These are phyloP conservation scores for Hypoxylon sp. DNA, from an alignment of 2,329 filamentous ascomycete species.

Conservation along the genomic window DNA sequence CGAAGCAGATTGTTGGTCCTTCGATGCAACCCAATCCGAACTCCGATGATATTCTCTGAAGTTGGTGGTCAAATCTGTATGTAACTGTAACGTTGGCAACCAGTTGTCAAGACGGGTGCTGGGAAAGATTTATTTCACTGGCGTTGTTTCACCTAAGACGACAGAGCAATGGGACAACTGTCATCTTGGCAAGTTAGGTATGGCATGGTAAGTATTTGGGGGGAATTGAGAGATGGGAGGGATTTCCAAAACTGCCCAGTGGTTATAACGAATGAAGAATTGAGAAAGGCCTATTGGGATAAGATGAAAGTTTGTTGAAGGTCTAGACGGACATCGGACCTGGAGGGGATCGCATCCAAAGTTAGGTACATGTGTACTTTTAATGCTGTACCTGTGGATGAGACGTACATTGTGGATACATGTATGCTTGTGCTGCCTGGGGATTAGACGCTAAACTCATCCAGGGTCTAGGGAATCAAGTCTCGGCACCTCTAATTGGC, in stretches of 20 bases:
- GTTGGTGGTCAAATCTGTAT: conserved; percentile 11
- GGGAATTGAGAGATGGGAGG: background rate
- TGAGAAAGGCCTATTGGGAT: background rate
- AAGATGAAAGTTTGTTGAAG: conserved; percentile 5
- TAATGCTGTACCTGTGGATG: conserved; percentile 19
- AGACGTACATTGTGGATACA: background rate
- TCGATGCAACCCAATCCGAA: conserved; percentile 23
- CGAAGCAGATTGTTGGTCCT: conserved; percentile 9
- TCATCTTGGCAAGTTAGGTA: background rate
- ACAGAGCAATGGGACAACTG: background rate
- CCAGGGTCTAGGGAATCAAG: conserved; percentile 25
- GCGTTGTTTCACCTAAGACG: background rate
- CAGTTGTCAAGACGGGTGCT: conserved; percentile 5
- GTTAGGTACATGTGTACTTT: conserved; percentile 1
- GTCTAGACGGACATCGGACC: conserved; percentile 4
- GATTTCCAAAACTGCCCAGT: background rate
- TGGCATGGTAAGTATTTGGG: background rate
- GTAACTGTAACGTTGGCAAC: conserved; percentile 21
- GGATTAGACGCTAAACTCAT: conserved; percentile 13
- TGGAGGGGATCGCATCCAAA: background rate
- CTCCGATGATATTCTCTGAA: conserved; percentile 18
- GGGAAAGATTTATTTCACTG: conserved; percentile 4
- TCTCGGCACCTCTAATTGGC: conserved; percentile 41
- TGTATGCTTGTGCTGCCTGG: background rate
- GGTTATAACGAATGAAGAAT: conserved; percentile 5